These are phyloP conservation scores for Macrophomina tecta DNA, from an alignment of 2,329 filamentous ascomycete species.

Conservation along the genomic window DNA sequence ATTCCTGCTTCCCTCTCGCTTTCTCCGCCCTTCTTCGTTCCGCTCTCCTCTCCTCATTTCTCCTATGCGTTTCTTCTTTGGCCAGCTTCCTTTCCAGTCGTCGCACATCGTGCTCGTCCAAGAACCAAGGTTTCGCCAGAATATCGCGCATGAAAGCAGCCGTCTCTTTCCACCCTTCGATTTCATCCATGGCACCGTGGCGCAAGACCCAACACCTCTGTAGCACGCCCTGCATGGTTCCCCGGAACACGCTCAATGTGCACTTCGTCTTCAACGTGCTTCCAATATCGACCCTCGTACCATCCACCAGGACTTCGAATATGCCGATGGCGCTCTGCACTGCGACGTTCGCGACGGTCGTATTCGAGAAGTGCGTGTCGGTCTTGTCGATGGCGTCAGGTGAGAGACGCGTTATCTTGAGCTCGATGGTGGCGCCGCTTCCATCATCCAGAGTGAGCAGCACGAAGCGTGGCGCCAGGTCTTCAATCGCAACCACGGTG, in stretches of 20 bases:
- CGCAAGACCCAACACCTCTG: conserved; percentile 58
- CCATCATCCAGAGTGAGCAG: conserved; percentile 66
- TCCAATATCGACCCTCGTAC: conserved; percentile 50
- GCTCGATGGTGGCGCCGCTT: conserved; percentile 63
- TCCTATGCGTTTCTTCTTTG: conserved; percentile 41
- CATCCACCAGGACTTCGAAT: conserved; percentile 52
- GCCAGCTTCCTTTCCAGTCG: conserved; percentile 45
- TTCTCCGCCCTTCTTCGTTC: conserved; percentile 43
- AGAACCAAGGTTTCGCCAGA: conserved; percentile 60
- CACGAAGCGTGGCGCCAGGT: conserved; percentile 47
- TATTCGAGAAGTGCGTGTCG: conserved; percentile 39
- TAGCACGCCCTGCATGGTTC: conserved; percentile 58
- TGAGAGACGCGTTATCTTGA: conserved; percentile 55
- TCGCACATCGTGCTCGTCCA: conserved; percentile 51
- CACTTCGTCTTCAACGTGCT: conserved; percentile 63
- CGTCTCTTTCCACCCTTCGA: conserved; percentile 58
- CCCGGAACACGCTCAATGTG: conserved; percentile 59
- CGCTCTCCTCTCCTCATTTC: conserved; percentile 44
- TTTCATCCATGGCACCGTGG: conserved; percentile 61
- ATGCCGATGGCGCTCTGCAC: conserved; percentile 45
- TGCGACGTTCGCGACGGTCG: conserved; percentile 46
- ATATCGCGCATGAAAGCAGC: conserved; percentile 57
- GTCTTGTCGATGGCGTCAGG: conserved; percentile 34
- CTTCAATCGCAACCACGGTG: conserved; percentile 52
- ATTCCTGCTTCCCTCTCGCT: conserved; percentile 41